Percentiles rank a stretch among this genome's conserved stretches.
phyloP scores from a whole-genome alignment of 208 protist genomes.

The Leishmania mexicana region DNA sequence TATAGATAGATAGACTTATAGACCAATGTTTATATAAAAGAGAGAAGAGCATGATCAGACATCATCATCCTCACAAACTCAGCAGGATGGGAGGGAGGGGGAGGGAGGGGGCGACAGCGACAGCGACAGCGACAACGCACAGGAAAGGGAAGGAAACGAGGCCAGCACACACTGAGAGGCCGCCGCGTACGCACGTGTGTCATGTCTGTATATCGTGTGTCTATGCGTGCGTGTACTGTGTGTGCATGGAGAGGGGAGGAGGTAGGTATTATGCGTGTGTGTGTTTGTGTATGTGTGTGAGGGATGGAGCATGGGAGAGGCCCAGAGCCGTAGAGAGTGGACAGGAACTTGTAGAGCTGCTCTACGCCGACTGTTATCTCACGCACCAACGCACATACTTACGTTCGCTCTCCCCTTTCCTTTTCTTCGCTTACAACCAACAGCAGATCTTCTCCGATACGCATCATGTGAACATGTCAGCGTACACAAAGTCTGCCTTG shows the following conservation, averaged over 20 bases:
- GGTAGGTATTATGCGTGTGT: neutral
- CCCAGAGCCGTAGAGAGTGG: neutral
- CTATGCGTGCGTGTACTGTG: neutral
- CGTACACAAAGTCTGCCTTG: conserved; percentile 27
- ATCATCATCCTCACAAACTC: neutral
- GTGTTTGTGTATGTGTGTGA: neutral
- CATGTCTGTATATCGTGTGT: neutral
- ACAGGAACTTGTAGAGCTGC: neutral
- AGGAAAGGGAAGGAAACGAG: too few relatives aligned
- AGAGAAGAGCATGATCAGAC: neutral
- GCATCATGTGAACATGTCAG: conserved; percentile 18
- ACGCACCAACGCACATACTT: neutral
- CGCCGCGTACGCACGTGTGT: neutral
- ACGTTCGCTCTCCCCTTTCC: neutral
- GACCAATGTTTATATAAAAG: too few relatives aligned
- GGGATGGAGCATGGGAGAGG: neutral
- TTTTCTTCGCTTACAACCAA: neutral
- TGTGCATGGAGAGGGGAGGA: too few relatives aligned
- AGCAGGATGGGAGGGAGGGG: too few relatives aligned
- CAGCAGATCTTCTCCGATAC: neutral
- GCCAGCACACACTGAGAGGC: too few relatives aligned
- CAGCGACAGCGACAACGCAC: too few relatives aligned
- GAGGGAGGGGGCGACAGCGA: too few relatives aligned
- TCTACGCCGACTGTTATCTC: neutral
- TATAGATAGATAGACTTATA: neutral